Evolutionary conservation across 176 grass and related monocot genomes (phyloP), one percentile per base, ranked within the genome.

Genomic region (Oryza meyeriana): DNA sequence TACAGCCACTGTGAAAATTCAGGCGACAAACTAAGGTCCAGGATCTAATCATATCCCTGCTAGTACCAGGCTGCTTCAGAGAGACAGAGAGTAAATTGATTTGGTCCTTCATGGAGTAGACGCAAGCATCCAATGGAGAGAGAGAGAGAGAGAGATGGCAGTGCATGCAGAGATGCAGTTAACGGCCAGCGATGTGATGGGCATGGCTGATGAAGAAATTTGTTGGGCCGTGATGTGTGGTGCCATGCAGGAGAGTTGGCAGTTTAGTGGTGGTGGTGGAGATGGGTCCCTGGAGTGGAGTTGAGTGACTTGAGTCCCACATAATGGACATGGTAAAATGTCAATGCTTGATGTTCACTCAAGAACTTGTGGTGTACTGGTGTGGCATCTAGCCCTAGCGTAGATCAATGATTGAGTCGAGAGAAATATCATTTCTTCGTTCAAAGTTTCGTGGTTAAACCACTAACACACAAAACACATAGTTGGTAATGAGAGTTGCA

Each of bases 181-280:
- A 86, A 82, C 88, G 83, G 78, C 78, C 72, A 9, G 18, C 14
- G 83, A 85, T 36, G 83, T 39, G 87, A 89, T 42, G 41, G 30
- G 16, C 39, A 33, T 64, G 50, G 55, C 8, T 7, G 40, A 64
- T 24, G 77, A 25, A 22, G 25, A 69, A 31, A 63, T 45, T 65
- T 30, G 29, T 66, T 11, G 57, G n/a, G 69, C 1, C 76, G 65
- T 71, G 22, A 24, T 20, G 41, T 44, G 34, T 61, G 34, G 64
- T 26, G 28, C 13, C 8, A 30, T 50, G 42, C 27, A 3, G 16
- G 41, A 12, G 3, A 30, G 29, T 22, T 10, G 13, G 79, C 52
- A 27, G 26, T 5, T 41, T 68, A 14, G 47, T 58, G 17, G 48
- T 38, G 24, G 30, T 8, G 31, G 26, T 31, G 62, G 75, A 25